Evolutionary conservation across 768 basidiomycete species (phyloP), one percentile per base, ranked within the genome.

Genomic region (Tulasnella sp.): DNA sequence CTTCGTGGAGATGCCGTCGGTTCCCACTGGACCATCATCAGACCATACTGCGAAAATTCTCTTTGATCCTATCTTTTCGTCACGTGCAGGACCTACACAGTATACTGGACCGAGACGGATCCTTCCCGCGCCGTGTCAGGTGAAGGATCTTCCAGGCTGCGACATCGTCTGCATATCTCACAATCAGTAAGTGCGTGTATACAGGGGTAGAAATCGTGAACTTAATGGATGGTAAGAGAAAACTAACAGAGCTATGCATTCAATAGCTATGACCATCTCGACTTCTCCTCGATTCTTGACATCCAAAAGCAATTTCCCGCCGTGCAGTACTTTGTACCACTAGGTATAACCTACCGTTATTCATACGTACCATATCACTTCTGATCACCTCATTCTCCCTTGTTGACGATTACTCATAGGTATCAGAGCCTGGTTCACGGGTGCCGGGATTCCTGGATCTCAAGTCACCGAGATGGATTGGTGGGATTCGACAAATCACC

Each of bases 261-360:
- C 34, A 38, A 29, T 48, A 75, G 76, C 63, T 76, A 75, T 63
- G 75, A 76, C 63, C 75, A 76, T 60, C 70, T 75, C n/a, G 74
- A 76, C 58, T 67, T 69, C 44, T 65, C 67, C 2, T 71, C 71
- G 0, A 67, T 76, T n/a, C 64, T 65, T n/a, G 26, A 50, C 17
- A 65, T 73, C 48, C 55, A 64, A 58, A 56, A 66, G 27, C 58
- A 61, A 17, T 67, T 64, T 17, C 66, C 65, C 11, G 48, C 56
- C 1, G 68, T 72, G 0, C 66, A 64, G 10, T 75, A 70, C 56
- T 65, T 76, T 32, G 75, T 75, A 3, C 75, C 75, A 1, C 66
- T 76, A n/a, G 74, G 74, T 65, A 58, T 65, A 63, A 63, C 52
- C 26, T 23, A 21, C 8, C 24, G 2, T 60, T 29, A 1, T 23